Evolutionary conservation across 768 basidiomycete species (phyloP).

Genomic region (Paxillus rubicundulus): DNA sequence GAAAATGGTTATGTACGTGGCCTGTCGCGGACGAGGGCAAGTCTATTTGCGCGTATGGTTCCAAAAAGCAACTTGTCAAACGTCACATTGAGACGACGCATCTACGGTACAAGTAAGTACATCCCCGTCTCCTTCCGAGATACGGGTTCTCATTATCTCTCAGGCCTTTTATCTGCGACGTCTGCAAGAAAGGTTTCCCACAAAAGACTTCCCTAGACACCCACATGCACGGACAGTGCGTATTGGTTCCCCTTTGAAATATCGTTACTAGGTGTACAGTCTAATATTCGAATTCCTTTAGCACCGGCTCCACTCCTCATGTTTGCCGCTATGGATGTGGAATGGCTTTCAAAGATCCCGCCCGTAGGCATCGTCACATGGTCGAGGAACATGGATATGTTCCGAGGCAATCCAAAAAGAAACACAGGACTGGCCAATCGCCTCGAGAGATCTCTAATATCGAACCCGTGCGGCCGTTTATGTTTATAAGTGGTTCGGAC

Average conservation of each 20-base stretch:
- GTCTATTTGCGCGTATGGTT: constrained; percentile 40
- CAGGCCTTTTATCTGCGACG: constrained; percentile 51
- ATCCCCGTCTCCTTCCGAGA: constrained; percentile 8
- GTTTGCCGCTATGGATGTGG: constrained; percentile 51
- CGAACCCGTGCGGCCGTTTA: constrained; percentile 33
- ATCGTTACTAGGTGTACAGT: neutral
- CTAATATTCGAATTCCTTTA: constrained; percentile 22
- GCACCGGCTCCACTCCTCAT: constrained; percentile 57
- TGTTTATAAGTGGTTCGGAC: constrained; percentile 29
- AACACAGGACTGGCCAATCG: constrained; percentile 37
- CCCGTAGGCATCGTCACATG: constrained; percentile 60
- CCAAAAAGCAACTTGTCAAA: constrained; percentile 66
- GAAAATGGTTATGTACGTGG: constrained; percentile 44
- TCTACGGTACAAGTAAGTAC: constrained; percentile 53
- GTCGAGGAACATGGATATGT: constrained; percentile 49
- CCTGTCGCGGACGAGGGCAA: constrained; percentile 32
- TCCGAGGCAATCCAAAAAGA: constrained; percentile 45
- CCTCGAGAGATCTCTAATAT: constrained; percentile 22
- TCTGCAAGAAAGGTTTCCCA: constrained; percentile 54
- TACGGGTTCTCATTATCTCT: constrained; percentile 12
- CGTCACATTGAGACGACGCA: constrained; percentile 66
- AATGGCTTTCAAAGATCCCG: constrained; percentile 60
- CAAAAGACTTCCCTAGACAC: constrained; percentile 59
- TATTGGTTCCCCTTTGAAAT: constrained; percentile 28
- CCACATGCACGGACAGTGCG: constrained; percentile 55